These are phyloP conservation scores for Malania oleifera DNA, from an alignment of 164 flowering plant genomes.

Conservation along the genomic window DNA sequence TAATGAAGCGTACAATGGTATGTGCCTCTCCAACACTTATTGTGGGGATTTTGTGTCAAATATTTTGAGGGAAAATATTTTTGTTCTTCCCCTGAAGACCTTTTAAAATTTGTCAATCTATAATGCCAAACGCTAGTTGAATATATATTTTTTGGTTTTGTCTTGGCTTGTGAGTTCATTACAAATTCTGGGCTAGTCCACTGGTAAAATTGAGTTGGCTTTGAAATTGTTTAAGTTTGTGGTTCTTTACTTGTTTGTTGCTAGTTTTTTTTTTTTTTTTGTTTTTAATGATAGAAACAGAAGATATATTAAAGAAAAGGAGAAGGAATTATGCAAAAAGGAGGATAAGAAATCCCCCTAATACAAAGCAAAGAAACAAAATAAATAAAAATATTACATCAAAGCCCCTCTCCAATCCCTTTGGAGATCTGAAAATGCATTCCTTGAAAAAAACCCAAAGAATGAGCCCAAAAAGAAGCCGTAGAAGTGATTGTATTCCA, in stretches of 20 bases:
- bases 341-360: no score
- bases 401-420: no score
- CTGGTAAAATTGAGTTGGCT: not conserved
- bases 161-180: not conserved
- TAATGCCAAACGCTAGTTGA: not conserved
- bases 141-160: not conserved
- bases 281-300: no score
- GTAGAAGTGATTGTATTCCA: no score
- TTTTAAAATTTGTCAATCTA: not conserved
- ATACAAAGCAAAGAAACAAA: no score
- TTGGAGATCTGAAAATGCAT: no score
- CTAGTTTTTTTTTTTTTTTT: not conserved
- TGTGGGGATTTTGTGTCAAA: no score
- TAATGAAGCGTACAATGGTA: slow-evolving; percentile 92
- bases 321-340: no score
- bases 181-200: not conserved
- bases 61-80: not conserved
- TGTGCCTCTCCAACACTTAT: slow-evolving; percentile 1
- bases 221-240: not conserved
- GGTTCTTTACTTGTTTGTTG: not conserved
- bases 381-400: no score
- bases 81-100: not conserved
- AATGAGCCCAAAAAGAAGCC: no score
- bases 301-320: no score
- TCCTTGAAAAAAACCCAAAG: no score